Conservation (phyloP, 495 filamentous ascomycete genomes). For the Hyaloscypha hepaticicola region DNA sequence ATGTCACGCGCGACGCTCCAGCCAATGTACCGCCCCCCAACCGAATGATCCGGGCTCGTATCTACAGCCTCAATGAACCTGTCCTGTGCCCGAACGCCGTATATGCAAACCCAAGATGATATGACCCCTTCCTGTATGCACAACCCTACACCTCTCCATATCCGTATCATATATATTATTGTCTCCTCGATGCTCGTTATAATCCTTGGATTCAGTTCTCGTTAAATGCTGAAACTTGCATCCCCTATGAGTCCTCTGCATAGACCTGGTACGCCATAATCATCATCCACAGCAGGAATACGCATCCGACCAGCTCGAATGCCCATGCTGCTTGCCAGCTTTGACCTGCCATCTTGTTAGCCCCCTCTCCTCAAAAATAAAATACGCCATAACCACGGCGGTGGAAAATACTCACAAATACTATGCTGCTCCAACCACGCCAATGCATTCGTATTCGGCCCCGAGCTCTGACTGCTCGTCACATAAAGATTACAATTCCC, state of each 20-base stretch:
- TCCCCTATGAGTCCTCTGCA: slow-evolving; percentile 45
- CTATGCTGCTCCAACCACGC: slow-evolving; percentile 85
- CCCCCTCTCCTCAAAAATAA: background rate
- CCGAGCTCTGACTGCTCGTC: slow-evolving; percentile 50
- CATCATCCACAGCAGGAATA: slow-evolving; percentile 95
- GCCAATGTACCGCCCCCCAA: background rate
- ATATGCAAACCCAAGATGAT: background rate
- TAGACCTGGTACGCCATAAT: slow-evolving; percentile 89
- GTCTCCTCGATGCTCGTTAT: background rate
- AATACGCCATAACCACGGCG: slow-evolving; percentile 6
- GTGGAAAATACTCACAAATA: slow-evolving; percentile 64
- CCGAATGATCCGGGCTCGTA: background rate
- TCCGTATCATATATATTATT: background rate
- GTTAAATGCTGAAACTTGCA: background rate
- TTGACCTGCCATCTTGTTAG: slow-evolving; percentile 36
- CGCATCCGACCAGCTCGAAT: slow-evolving; percentile 71
- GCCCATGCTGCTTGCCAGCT: slow-evolving; percentile 64
- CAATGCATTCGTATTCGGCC: slow-evolving; percentile 68
- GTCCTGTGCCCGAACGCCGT: background rate
- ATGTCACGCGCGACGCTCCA: background rate
- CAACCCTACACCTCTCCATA: background rate
- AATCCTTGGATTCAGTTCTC: background rate
- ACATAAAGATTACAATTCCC: slow-evolving; percentile 78
- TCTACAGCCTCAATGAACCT: background rate
- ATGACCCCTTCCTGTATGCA: background rate